Conservation (phyloP, 805 yeast genomes). For the Hanseniaspora valbyensis region DNA sequence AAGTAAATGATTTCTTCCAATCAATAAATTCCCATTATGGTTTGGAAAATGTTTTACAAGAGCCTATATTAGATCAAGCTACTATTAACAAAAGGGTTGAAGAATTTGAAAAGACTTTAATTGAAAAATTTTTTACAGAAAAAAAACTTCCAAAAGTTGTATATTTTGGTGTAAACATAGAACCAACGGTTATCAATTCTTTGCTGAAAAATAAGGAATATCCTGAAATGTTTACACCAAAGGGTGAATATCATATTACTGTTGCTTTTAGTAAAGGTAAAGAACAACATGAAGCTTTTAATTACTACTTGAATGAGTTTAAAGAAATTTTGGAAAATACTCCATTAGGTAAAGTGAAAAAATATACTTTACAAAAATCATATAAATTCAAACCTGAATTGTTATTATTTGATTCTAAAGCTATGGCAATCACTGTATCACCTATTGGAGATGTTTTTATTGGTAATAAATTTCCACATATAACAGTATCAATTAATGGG, state of each 20-base stretch:
- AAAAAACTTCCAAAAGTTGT: constrained; percentile 26
- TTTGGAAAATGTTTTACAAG: constrained; percentile 31
- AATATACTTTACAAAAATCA: neutral
- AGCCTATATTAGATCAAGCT: constrained; percentile 42
- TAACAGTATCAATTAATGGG: constrained; percentile 49
- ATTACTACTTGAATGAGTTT: neutral
- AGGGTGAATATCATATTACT: constrained; percentile 25
- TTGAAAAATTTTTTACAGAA: constrained; percentile 17
- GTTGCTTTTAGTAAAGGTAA: constrained; percentile 17
- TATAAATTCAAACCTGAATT: constrained; percentile 31
- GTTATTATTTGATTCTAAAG: constrained; percentile 40
- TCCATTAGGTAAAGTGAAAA: neutral
- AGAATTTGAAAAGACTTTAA: constrained; percentile 17
- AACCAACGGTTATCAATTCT: constrained; percentile 17
- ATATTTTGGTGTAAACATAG: constrained; percentile 38
- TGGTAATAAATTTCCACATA: constrained; percentile 45
- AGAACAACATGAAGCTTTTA: constrained; percentile 1
- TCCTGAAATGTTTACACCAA: neutral
- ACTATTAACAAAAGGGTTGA: constrained; percentile 13
- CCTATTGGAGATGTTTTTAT: constrained; percentile 19
- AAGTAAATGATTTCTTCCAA: constrained; percentile 35
- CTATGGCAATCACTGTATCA: constrained; percentile 46
- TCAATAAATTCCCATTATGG: constrained; percentile 35
- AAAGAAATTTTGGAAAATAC: neutral
- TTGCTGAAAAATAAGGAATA: constrained; percentile 18